Evolutionary conservation across 2,329 filamentous ascomycete genomes (phyloP), one percentile per base, ranked within the genome.

Genomic region (Exophiala viscosa): DNA sequence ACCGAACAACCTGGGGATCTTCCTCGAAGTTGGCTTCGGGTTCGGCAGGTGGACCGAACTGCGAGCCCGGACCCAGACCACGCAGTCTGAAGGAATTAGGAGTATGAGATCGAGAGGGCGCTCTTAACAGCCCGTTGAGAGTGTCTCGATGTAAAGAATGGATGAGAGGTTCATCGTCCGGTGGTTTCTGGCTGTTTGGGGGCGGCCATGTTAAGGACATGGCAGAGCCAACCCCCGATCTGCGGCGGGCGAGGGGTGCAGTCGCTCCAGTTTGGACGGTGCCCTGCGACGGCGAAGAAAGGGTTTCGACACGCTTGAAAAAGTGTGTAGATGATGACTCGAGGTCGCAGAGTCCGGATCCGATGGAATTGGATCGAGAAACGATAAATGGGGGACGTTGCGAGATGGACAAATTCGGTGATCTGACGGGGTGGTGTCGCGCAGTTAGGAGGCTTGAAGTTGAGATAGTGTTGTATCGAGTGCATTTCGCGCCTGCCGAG

Each of bases 151-250:
- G 57, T 34, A 61, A 42, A 39, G 47, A 44, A 39, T 57, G 52
- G 17, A 69, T 52, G 65, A 65, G 76, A 76, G 87, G 82, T 67
- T 87, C 84, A 76, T 88, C 83, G 67, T 87, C 84, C 64, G 79
- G 74, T 67, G 77, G 78, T 60, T 60, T 61, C 48, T 61, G 80
- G 65, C 78, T 72, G 58, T 77, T 76, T 63, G 82, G 79, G 63
- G 82, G 77, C 59, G 78, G 78, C 85, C 85, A 87, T 77, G 79
- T 74, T 75, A 84, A 75, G 70, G 84, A 84, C 83, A 86, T 86
- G 70, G 73, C 72, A 71, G 69, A 44, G 48, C 50, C 50, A 51
- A 48, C 71, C 71, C 71, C 67, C 65, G 67, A 23, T 68, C 65
- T 71, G 67, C 70, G 70, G 69, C 66, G 69, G 69, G 68, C 65